Conservation (phyloP, 164 flowering plant species). For the Taxillus chinensis region DNA sequence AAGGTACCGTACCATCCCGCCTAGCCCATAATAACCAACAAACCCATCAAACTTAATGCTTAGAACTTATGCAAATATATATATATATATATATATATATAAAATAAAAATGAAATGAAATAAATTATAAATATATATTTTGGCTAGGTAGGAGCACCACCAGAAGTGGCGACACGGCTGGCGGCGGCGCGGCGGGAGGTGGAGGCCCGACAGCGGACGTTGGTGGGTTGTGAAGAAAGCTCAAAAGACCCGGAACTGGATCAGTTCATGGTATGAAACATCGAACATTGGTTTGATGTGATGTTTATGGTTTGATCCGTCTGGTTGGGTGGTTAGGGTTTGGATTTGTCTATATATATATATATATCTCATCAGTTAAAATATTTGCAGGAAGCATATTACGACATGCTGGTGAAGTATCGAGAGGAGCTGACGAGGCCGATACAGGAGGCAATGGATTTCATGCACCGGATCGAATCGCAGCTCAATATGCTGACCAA, state of each 20-base stretch:
- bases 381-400: slow-evolving; percentile 68
- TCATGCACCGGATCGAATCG: slow-evolving; percentile 78
- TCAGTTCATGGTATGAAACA: slow-evolving; percentile 72
- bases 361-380: background rate
- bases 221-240: slow-evolving; percentile 21
- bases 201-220: slow-evolving; percentile 50
- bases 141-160: slow-evolving; percentile 81
- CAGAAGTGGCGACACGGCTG: slow-evolving; percentile 65
- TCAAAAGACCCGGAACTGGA: slow-evolving; percentile 85
- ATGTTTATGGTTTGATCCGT: background rate
- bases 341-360: background rate
- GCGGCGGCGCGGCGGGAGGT: slow-evolving; percentile 60
- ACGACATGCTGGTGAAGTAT: slow-evolving; percentile 84
- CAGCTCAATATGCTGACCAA: slow-evolving; percentile 58
- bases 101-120: no score
- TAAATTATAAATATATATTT: no score
- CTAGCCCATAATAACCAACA: no score
- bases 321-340: background rate
- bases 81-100: no score
- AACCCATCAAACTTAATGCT: no score
- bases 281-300: background rate
- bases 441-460: slow-evolving; percentile 92
- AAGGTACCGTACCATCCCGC: slow-evolving; percentile 35
- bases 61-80: no score
- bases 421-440: slow-evolving; percentile 86